A percentile compares a stretch with the other conserved stretches of the same genome.
These are phyloP conservation scores for Barnettozyma populi DNA, from an alignment of 805 yeast species.

Conservation along the genomic window DNA sequence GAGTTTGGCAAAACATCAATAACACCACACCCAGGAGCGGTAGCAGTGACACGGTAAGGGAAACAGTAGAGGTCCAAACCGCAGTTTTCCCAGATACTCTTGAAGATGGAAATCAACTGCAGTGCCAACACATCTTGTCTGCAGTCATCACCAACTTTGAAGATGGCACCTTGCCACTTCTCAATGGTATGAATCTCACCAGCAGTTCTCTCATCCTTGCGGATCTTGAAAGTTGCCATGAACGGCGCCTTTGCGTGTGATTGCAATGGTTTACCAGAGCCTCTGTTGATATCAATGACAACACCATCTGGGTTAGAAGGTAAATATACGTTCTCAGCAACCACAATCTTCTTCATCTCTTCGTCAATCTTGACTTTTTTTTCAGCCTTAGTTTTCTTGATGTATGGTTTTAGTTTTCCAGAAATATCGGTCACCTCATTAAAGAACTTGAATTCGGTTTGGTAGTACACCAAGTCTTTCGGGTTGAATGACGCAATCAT, in stretches of 20 bases:
- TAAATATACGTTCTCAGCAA: constrained; percentile 79
- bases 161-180: constrained; percentile 90
- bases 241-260: constrained; percentile 99
- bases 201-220: constrained; percentile 43
- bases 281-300: constrained; percentile 86
- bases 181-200: constrained; percentile 45
- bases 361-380: constrained; percentile 94
- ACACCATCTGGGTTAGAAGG: constrained; percentile 97
- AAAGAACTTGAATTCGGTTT: constrained; percentile 83
- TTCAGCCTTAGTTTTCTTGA: constrained; percentile 91
- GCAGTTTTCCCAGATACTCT: constrained; percentile 81
- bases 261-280: constrained; percentile 90
- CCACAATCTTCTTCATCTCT: constrained; percentile 76
- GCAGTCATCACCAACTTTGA: constrained; percentile 99
- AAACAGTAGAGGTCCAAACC: constrained; percentile 89
- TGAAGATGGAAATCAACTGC: constrained; percentile 85
- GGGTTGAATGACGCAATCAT: constrained; percentile 59
- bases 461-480: constrained; percentile 62
- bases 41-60: constrained; percentile 95
- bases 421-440: constrained; percentile 89
- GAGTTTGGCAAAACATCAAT: constrained; percentile 96
- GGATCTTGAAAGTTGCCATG: constrained; percentile 90
- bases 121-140: constrained; percentile 94
- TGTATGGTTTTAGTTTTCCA: constrained; percentile 90
- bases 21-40: constrained; percentile 99